These are phyloP conservation scores for Jatropha podagrica DNA, from an alignment of 441 rosid species.

Conservation along the genomic window DNA sequence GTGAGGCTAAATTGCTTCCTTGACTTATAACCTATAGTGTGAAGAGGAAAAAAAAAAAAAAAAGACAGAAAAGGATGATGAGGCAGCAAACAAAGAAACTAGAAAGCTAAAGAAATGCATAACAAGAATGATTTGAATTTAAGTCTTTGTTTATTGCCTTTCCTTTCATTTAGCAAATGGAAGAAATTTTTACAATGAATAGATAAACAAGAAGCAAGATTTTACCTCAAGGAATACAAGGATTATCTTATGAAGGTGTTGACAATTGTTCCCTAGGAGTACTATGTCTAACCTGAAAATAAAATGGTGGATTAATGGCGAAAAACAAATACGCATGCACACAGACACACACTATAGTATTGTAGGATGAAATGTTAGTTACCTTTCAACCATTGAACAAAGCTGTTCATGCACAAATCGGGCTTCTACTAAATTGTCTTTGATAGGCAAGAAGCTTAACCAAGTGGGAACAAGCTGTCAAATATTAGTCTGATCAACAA, in stretches of 20 bases:
- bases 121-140: too few relatives aligned
- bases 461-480: constrained; percentile 77
- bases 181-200: too few relatives aligned
- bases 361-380: not conserved
- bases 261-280: constrained; percentile 66
- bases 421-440: constrained; percentile 79
- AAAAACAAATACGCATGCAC: too few relatives aligned
- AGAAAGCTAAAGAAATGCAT: not conserved
- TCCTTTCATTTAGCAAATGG: too few relatives aligned
- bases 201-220: too few relatives aligned
- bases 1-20: constrained; percentile 9
- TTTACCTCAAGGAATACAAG: too few relatives aligned
- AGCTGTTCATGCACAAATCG: constrained; percentile 82
- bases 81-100: not conserved
- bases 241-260: constrained; percentile 11
- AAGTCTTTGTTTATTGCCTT: too few relatives aligned
- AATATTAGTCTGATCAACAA: not conserved
- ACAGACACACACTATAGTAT: too few relatives aligned
- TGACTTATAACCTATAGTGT: constrained; percentile 1
- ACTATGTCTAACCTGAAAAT: constrained; percentile 63
- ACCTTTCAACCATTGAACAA: constrained; percentile 90
- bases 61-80: not conserved
- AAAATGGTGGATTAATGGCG: too few relatives aligned
- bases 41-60: not conserved
- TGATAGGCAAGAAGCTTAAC: constrained; percentile 81